Percentiles rank a stretch among this genome's conserved stretches.
phyloP scores from a whole-genome alignment of 306 rosid species.

The Cyclanthera cordifolia region DNA sequence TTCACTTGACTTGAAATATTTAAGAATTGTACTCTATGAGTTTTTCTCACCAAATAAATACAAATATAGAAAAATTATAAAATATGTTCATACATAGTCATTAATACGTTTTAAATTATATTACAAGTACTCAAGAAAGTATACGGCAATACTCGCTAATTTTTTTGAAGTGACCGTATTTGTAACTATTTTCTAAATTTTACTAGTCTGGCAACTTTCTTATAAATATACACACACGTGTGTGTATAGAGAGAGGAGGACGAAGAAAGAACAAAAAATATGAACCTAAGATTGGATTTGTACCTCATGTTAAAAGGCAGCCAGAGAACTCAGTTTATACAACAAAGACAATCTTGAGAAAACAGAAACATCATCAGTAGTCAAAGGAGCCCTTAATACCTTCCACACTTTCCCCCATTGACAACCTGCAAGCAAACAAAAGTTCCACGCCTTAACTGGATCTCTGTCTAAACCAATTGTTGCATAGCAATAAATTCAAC shows the following conservation, averaged over 20 bases:
- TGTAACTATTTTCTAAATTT: too few species aligned
- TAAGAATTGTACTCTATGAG: too few species aligned
- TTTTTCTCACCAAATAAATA: too few species aligned
- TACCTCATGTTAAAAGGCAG: neutral
- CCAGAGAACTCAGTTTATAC: too few species aligned
- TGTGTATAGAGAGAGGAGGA: neutral
- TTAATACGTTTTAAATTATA: too few species aligned
- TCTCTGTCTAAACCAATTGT: neutral
- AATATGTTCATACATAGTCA: too few species aligned
- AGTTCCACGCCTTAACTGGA: neutral
- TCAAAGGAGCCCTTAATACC: conserved; percentile 68
- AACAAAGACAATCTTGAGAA: neutral
- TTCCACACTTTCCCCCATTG: conserved; percentile 75
- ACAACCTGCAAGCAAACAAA: conserved; percentile 44
- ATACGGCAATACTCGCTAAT: too few species aligned
- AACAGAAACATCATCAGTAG: conserved; percentile 11
- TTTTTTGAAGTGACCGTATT: too few species aligned
- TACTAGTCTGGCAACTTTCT: too few species aligned
- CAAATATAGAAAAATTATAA: too few species aligned
- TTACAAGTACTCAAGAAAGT: too few species aligned
- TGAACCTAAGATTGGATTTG: neutral
- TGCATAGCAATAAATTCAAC: neutral
- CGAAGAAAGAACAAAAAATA: neutral
- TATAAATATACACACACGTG: too few species aligned
- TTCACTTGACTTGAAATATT: neutral